phyloP scores from a whole-genome alignment of 2,329 filamentous ascomycete genomes.

The Ascomycota sp. region DNA sequence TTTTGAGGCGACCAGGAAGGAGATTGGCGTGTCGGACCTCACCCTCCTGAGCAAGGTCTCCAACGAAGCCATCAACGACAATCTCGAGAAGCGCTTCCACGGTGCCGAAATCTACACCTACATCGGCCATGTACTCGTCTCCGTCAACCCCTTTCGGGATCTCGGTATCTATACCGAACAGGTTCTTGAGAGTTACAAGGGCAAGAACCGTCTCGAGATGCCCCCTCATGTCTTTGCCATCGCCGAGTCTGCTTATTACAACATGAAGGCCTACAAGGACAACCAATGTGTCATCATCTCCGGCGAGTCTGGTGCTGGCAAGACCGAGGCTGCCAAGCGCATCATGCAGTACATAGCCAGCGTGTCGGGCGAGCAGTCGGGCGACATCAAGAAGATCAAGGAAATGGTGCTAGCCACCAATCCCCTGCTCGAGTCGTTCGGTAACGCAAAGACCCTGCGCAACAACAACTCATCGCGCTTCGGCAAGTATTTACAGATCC shows the following conservation, averaged over 20 bases:
- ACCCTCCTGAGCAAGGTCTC: slow-evolving; percentile 96
- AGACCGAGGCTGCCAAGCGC: slow-evolving; percentile 94
- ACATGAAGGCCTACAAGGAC: slow-evolving; percentile 98
- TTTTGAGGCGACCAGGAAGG: slow-evolving; percentile 92
- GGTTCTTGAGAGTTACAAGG: slow-evolving; percentile 82
- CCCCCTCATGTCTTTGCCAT: slow-evolving; percentile 95
- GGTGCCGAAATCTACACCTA: slow-evolving; percentile 98
- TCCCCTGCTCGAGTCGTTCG: slow-evolving; percentile 88
- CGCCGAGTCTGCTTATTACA: slow-evolving; percentile 91
- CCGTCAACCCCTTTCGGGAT: slow-evolving; percentile 94
- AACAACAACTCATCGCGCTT: slow-evolving; percentile 99
- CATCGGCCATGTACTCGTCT: slow-evolving; percentile 97
- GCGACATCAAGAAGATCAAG: slow-evolving; percentile 89
- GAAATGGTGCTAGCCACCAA: slow-evolving; percentile 99
- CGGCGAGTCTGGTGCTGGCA: slow-evolving; percentile 91
- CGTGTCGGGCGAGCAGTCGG: slow-evolving; percentile 69
- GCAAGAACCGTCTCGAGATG: slow-evolving; percentile 90
- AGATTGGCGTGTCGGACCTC: slow-evolving; percentile 93
- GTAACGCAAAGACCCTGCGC: slow-evolving; percentile 90
- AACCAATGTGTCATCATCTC: slow-evolving; percentile 99
- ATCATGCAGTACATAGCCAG: slow-evolving; percentile 99
- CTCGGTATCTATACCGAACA: slow-evolving; percentile 94
- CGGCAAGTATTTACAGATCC: slow-evolving; percentile 92
- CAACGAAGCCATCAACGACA: slow-evolving; percentile 98
- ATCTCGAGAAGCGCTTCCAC: slow-evolving; percentile 94